Conservation (phyloP, 2,329 filamentous ascomycete genomes). For the Aspergillus sp. region DNA sequence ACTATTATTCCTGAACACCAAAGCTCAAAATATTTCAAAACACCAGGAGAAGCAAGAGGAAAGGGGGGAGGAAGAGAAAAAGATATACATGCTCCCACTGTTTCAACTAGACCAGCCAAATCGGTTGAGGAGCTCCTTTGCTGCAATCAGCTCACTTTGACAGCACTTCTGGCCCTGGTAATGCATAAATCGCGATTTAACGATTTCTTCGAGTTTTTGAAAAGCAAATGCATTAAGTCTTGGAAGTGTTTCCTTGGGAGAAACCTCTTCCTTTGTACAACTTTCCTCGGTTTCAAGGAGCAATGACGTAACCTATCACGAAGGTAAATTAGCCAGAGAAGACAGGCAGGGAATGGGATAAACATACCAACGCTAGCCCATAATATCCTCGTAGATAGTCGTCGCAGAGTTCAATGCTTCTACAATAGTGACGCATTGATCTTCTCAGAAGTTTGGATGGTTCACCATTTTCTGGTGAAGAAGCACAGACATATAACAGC, state of each 20-base stretch:
- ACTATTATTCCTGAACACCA: too few relatives aligned
- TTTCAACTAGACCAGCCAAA: conserved; percentile 8
- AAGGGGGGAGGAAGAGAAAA: neutral
- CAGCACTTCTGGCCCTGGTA: conserved; percentile 24
- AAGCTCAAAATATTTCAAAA: too few relatives aligned
- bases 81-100: neutral
- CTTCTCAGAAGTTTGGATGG: conserved; percentile 54
- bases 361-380: conserved; percentile 69
- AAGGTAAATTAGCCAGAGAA: neutral
- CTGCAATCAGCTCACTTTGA: conserved; percentile 36
- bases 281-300: conserved; percentile 10
- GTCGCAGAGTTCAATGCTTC: conserved; percentile 89
- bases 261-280: conserved; percentile 7
- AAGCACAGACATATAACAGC: conserved; percentile 62
- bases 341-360: neutral
- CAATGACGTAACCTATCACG: conserved; percentile 21
- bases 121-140: conserved; percentile 34
- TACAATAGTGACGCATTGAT: conserved; percentile 75
- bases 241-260: conserved; percentile 20
- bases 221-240: conserved; percentile 32
- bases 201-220: conserved; percentile 29
- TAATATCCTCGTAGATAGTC: conserved; percentile 90
- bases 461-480: conserved; percentile 30
- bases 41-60: neutral
- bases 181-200: conserved; percentile 27